A percentile compares a stretch with the other conserved stretches of the same genome.
Evolutionary conservation across 495 filamentous ascomycete genomes (phyloP).

Genomic region (Sporormia fimetaria): DNA sequence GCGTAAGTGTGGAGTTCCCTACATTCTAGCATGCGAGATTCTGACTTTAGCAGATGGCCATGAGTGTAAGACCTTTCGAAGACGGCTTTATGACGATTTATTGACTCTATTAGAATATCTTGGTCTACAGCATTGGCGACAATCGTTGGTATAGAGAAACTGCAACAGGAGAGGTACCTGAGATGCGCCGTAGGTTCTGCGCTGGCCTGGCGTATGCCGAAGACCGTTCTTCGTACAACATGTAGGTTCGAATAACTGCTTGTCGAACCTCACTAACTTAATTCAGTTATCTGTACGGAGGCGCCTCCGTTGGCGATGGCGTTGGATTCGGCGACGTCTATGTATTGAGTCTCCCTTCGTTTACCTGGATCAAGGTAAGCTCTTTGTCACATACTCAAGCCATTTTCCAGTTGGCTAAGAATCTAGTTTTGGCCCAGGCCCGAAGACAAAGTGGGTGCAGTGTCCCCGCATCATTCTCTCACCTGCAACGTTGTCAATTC

Average conservation of each 20-base stretch:
- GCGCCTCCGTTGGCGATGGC: conserved; percentile 33
- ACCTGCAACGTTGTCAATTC: conserved; percentile 41
- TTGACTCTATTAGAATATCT: conserved; percentile 30
- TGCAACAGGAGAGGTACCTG: conserved; percentile 38
- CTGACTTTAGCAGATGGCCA: conserved; percentile 6
- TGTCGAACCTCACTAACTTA: not conserved
- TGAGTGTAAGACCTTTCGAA: conserved; percentile 12
- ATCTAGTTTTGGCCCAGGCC: conserved; percentile 11
- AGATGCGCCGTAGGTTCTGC: conserved; percentile 41
- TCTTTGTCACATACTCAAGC: conserved; percentile 10
- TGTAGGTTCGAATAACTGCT: conserved; percentile 31
- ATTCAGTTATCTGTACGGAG: conserved; percentile 42
- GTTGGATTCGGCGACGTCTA: conserved; percentile 47
- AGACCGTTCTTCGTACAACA: conserved; percentile 44
- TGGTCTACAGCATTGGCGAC: conserved; percentile 41
- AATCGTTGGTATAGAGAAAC: conserved; percentile 44
- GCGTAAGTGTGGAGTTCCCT: conserved; percentile 3
- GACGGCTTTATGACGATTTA: conserved; percentile 17
- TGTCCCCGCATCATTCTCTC: conserved; percentile 37
- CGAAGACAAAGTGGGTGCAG: conserved; percentile 21
- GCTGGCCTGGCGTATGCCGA: conserved; percentile 40
- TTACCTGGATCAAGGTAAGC: conserved; percentile 44
- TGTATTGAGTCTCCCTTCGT: conserved; percentile 42
- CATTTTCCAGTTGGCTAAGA: not conserved
- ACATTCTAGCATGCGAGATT: not conserved